Conservation (phyloP, 768 basidiomycete species). For the Pleurotus giganteus region DNA sequence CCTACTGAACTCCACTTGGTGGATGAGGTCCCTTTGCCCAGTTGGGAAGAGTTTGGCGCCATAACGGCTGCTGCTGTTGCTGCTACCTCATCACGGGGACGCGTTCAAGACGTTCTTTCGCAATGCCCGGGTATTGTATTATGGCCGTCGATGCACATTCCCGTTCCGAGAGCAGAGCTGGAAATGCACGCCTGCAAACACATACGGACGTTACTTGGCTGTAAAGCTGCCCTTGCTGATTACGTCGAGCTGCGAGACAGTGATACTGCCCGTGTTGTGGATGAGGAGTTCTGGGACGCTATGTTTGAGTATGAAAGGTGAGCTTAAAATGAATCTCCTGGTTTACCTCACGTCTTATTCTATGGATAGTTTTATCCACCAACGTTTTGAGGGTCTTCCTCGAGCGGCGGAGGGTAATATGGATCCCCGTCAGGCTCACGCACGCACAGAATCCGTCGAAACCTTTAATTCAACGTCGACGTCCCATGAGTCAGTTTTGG, state of each 20-base stretch:
- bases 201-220: constrained; percentile 40
- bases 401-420: neutral
- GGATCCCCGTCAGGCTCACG: constrained; percentile 10
- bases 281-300: constrained; percentile 25
- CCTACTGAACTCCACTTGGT: constrained; percentile 22
- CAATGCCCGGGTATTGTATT: constrained; percentile 48
- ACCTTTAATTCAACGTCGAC: constrained; percentile 8
- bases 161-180: constrained; percentile 39
- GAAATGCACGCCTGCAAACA: constrained; percentile 49
- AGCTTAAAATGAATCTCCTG: constrained; percentile 7
- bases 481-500: constrained; percentile 11
- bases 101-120: constrained; percentile 17
- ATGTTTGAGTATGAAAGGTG: constrained; percentile 40
- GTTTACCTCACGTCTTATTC: neutral
- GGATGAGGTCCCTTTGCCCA: constrained; percentile 5
- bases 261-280: constrained; percentile 18
- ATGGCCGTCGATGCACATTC: constrained; percentile 41
- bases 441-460: constrained; percentile 10
- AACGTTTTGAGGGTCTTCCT: constrained; percentile 21
- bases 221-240: constrained; percentile 39
- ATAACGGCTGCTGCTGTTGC: constrained; percentile 4
- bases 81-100: neutral
- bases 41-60: neutral
- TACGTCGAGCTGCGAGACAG: constrained; percentile 25
- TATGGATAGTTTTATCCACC: constrained; percentile 19